Evolutionary conservation across 2,329 filamentous ascomycete genomes (phyloP), one percentile per base, ranked within the genome.

Genomic region (Tolypocladium paradoxum): DNA sequence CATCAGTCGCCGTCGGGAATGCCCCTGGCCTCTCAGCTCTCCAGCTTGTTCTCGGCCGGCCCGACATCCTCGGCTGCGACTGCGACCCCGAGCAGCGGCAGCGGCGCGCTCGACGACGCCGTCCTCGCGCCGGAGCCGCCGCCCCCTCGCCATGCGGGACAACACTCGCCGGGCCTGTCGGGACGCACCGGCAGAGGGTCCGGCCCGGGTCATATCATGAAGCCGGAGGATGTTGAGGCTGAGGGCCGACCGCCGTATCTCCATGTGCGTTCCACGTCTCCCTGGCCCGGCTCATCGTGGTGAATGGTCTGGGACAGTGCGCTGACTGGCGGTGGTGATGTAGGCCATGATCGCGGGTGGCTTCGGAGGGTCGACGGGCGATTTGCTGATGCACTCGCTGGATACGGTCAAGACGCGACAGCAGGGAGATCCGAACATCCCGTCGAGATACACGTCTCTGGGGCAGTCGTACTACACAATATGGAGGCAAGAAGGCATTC

Each of bases 371-470:
- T 91, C 88, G 18, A 95, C 87, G 53, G 93, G 95, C 55, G 93
- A 99, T 70, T 87, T 99, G 80, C 76, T 99, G 60, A 99, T 99
- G 93, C 93, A 99, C 74, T 97, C 92, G 47, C 81, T 99, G 65
- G 93, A 99, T 70, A 99, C 93, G 1, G 93, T 99, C 63, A 99
- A 99, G 74, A 99, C 93, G 48, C 83, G 93, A 61, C 95, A 99
- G 69, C 93, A 99, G 72, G 93, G 92, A 64, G 93, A 97, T 65
- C 91, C 92, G 46, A 87, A 93, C 67, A 81, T 96, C 56, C 93
- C 93, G 24, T 87, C 93, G 1, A 95, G 88, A 72, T 99, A 99
- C 72, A 86, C 87, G 12, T 92, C 90, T 18, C 84, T 97, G 69
- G 88, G 87, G 38, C 88, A 87, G 54, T 93, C 92, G 4, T 99